Base-by-base conservation (phyloP, 352 stramenopile species). In the Aphanomyces invadans region DNA sequence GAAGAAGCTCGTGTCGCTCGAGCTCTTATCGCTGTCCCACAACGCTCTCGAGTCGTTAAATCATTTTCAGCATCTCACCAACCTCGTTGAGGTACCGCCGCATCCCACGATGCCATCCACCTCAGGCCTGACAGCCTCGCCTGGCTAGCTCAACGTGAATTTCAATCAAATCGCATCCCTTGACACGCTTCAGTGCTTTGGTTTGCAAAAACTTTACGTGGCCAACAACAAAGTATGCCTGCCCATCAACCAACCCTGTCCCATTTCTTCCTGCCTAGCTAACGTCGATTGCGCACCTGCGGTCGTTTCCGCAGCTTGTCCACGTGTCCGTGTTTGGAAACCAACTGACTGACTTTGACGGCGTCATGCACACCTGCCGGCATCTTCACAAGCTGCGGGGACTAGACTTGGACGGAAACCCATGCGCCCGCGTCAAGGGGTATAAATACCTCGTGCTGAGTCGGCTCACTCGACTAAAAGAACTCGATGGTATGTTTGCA, bases 1-100 rank as follows among this genome's bases (percentile, higher is more conserved):
- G 1, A 73, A 83, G 63, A 74, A 69, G 36, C 66, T 92, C 51
- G 61, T 73, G 10, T 79, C 75, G 56, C 66, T 92, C 12, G 84
- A 92, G 73, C 78, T 92, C 32, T 65, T 92, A n/a, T 92, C 84
- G 28, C 71, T 92, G 2, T 92, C 84, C 4, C 84, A 92, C 78
- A 92, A 92, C 66, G 72, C 70, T 19, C 71, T 92, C 25, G 63
- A 70, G 26, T 82, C 76, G 42, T 70, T 92, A 1, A 62, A 83
- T 3, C 65, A 83, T 31, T 92, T 90, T 42, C 73, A 88, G 70
- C 69, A 84, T 62, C 77, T 90, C 19, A 74, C 73, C 44, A 90
- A 88, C 69, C 70, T 92, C 68, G 71, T 91, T 29, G 84, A 92
- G 70, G 82, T 92, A 57, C 26, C 36, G 33, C 11, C 3, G 54